These are phyloP conservation scores for Colletotrichum higginsianum DNA, from an alignment of 2,329 filamentous ascomycete genomes.

Conservation along the genomic window DNA sequence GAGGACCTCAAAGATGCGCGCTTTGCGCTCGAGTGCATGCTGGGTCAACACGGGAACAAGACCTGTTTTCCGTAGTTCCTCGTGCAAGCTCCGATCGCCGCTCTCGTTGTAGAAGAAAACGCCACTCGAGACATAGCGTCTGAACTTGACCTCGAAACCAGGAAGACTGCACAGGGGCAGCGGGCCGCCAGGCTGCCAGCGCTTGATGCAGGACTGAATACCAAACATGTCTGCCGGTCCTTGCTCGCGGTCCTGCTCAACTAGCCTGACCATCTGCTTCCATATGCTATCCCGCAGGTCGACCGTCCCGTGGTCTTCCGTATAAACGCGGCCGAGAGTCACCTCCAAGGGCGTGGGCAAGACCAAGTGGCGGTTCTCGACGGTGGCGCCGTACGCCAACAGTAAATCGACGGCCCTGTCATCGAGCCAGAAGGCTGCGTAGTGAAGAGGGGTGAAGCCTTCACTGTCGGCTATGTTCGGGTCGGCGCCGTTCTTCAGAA, in stretches of 20 bases:
- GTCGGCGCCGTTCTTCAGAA: slow-evolving; percentile 23
- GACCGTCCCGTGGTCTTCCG: background rate
- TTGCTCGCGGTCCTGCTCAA: background rate
- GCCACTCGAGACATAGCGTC: background rate
- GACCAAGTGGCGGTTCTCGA: background rate
- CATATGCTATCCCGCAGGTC: background rate
- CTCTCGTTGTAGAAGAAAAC: background rate
- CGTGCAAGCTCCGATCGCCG: background rate
- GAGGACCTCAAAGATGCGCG: background rate
- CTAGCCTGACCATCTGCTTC: slow-evolving; percentile 3
- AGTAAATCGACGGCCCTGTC: slow-evolving; percentile 6
- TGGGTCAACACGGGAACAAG: background rate
- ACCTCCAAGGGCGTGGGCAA: slow-evolving; percentile 9
- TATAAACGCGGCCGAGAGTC: slow-evolving; percentile 6
- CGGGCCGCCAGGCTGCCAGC: background rate
- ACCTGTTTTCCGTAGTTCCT: background rate
- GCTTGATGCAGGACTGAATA: background rate
- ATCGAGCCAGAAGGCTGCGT: slow-evolving; percentile 36
- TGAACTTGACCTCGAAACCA: background rate
- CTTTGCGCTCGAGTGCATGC: background rate
- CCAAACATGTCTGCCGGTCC: background rate
- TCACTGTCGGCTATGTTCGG: slow-evolving; percentile 23
- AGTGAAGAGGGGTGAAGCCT: slow-evolving; percentile 31
- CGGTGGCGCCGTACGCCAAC: slow-evolving; percentile 12
- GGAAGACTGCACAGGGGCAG: slow-evolving; percentile 4